Conservation (phyloP, 148 eudicot species). For the Vaccinium macrocarpon region DNA sequence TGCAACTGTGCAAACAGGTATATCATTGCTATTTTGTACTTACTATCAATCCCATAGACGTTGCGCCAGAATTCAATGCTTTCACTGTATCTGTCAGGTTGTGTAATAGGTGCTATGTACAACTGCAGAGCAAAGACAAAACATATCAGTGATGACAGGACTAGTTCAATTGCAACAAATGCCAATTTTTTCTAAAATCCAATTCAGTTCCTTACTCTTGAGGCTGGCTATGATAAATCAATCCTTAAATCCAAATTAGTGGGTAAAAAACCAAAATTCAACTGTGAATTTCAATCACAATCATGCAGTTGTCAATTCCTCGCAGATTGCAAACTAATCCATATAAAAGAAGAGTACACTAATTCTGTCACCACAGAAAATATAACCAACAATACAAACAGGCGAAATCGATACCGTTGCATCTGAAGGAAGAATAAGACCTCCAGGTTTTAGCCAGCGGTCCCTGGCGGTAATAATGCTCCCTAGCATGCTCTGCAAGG, state of each 20-base stretch:
- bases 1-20: not conserved
- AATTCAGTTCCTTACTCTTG: not conserved
- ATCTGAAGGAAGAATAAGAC: constrained; percentile 96
- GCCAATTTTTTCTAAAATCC: constrained; percentile 11
- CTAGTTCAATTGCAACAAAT: constrained; percentile 3
- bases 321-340: not conserved
- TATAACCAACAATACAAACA: not conserved
- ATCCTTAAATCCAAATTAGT: too few relatives aligned
- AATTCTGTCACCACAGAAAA: not conserved
- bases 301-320: not conserved
- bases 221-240: not conserved
- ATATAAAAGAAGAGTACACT: not conserved
- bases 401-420: constrained; percentile 58
- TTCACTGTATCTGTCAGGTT: constrained; percentile 86
- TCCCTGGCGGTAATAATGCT: constrained; percentile 95
- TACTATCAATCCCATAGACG: constrained; percentile 94
- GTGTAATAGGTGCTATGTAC: constrained; percentile 87
- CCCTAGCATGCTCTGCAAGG: constrained; percentile 90
- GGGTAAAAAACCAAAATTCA: not conserved
- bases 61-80: constrained; percentile 98
- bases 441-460: constrained; percentile 98
- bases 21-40: constrained; percentile 24
- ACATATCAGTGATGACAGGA: not conserved
- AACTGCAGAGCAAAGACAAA: constrained; percentile 54
- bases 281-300: not conserved